These are phyloP conservation scores for Moelleriella libera DNA, from an alignment of 2,329 filamentous ascomycete species.

Conservation along the genomic window DNA sequence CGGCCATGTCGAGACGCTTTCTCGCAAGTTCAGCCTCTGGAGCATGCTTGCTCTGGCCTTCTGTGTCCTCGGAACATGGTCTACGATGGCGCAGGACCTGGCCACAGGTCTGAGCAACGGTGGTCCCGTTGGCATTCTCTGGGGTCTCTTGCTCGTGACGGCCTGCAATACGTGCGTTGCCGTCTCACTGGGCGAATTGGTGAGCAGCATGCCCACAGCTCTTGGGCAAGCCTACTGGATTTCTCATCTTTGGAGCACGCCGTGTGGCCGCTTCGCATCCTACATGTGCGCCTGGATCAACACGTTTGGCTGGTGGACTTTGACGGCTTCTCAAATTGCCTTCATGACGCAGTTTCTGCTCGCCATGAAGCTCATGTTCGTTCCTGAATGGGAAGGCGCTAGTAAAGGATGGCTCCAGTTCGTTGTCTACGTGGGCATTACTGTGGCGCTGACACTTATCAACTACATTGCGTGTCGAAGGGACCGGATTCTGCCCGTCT, in stretches of 20 bases:
- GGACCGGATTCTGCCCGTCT: conserved; percentile 23
- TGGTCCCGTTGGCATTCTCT: conserved; percentile 38
- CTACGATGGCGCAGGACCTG: conserved; percentile 36
- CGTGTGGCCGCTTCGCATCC: conserved; percentile 31
- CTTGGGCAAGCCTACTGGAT: conserved; percentile 46
- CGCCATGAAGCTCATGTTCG: conserved; percentile 40
- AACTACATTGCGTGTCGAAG: conserved; percentile 36
- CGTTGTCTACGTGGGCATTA: conserved; percentile 37
- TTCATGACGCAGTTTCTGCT: conserved; percentile 45
- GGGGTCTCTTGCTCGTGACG: conserved; percentile 39
- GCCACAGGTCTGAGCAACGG: conserved; percentile 37
- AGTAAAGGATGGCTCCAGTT: conserved; percentile 38
- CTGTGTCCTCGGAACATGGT: conserved; percentile 43
- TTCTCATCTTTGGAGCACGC: conserved; percentile 19
- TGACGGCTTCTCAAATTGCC: conserved; percentile 39
- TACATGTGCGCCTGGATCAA: conserved; percentile 49
- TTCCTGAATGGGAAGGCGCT: conserved; percentile 28
- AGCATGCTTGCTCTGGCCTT: conserved; percentile 45
- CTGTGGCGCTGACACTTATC: conserved; percentile 29
- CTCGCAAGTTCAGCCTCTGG: conserved; percentile 35
- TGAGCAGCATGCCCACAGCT: conserved; percentile 44
- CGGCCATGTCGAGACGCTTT: conserved; percentile 23
- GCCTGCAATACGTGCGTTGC: conserved; percentile 38
- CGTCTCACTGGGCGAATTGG: conserved; percentile 39
- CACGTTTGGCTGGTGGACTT: conserved; percentile 43